These are phyloP conservation scores for Eucalyptus erythrocorys DNA, from an alignment of 345 rosid species.

Conservation along the genomic window DNA sequence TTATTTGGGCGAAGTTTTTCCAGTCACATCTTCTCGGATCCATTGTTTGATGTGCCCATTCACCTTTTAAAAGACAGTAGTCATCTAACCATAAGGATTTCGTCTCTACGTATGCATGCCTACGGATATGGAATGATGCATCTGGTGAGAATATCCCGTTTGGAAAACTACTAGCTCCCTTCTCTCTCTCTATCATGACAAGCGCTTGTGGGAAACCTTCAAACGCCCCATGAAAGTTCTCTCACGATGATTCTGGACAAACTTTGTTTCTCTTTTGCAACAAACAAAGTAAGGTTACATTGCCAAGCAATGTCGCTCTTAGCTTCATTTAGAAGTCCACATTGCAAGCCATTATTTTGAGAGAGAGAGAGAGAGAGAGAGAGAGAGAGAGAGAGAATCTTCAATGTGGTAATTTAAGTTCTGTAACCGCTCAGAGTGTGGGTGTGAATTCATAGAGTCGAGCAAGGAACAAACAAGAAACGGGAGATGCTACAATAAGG, in stretches of 20 bases:
- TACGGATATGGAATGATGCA: neutral
- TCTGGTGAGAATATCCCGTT: neutral
- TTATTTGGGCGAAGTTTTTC: neutral
- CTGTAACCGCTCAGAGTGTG: neutral
- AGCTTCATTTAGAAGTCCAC: neutral
- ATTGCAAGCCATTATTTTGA: neutral
- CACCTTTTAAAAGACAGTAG: neutral
- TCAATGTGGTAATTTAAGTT: neutral
- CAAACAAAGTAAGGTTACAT: neutral
- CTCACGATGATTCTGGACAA: neutral
- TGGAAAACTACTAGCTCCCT: neutral
- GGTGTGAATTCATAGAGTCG: neutral
- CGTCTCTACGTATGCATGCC: neutral
- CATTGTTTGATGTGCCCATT: neutral
- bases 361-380: neutral
- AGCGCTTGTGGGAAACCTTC: neutral
- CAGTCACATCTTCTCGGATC: neutral
- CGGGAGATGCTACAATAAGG: neutral
- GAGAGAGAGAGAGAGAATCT: neutral
- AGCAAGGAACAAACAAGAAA: neutral
- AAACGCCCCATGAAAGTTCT: neutral
- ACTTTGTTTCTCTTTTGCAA: neutral
- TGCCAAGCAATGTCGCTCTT: neutral
- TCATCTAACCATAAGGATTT: neutral
- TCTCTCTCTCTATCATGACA: neutral